Conservation (phyloP, 2,329 filamentous ascomycete genomes). For the Lachnellula suecica region DNA sequence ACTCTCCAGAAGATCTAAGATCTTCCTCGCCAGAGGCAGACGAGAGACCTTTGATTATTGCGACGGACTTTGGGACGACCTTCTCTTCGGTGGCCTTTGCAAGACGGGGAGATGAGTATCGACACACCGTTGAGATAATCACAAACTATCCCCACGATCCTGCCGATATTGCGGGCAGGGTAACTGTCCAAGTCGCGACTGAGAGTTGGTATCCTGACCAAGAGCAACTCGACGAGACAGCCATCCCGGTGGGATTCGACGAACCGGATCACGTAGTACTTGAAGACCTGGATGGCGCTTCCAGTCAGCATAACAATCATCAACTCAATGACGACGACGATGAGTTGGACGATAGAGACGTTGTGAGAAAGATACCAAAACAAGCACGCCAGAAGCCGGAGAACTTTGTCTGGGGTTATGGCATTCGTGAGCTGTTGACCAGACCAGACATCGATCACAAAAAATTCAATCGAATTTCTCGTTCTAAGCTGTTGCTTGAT, state of each 20-base stretch:
- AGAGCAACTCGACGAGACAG: neutral
- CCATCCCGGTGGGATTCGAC: neutral
- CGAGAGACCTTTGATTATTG: slow-evolving; percentile 3
- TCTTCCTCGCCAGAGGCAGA: neutral
- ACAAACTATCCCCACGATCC: neutral
- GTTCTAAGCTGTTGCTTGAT: slow-evolving; percentile 19
- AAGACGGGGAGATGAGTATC: slow-evolving; percentile 1
- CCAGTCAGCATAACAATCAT: neutral
- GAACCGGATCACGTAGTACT: neutral
- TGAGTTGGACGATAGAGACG: slow-evolving; percentile 1
- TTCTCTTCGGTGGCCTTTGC: slow-evolving; percentile 13
- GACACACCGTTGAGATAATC: slow-evolving; percentile 1
- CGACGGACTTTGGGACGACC: slow-evolving; percentile 14
- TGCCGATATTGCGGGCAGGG: neutral
- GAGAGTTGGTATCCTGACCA: slow-evolving; percentile 11
- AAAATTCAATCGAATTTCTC: slow-evolving; percentile 8
- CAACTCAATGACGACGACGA: neutral
- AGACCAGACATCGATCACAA: neutral
- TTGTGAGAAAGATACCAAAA: neutral
- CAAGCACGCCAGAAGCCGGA: neutral
- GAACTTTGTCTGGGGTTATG: slow-evolving; percentile 10
- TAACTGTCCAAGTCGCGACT: slow-evolving; percentile 6
- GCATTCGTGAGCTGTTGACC: slow-evolving; percentile 1
- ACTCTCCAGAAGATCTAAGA: neutral
- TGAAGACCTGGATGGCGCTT: neutral